Evolutionary conservation across 306 rosid genomes (phyloP), one percentile per base, ranked within the genome.

Genomic region (Vicia villosa): DNA sequence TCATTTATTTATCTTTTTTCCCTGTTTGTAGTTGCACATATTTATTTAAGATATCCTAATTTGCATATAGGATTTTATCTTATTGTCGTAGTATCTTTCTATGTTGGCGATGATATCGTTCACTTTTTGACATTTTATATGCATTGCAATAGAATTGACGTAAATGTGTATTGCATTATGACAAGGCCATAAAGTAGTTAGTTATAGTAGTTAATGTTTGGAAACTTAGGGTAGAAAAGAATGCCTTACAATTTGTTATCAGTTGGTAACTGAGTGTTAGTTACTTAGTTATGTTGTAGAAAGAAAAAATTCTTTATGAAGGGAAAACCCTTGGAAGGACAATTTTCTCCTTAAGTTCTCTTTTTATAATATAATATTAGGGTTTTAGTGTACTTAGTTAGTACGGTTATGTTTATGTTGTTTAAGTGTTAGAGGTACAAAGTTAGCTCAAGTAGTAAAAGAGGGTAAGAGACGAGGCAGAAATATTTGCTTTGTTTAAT

Each of bases 131-230:
- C 58, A 51, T 40, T 62, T 41, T 24, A 61, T 69, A 15, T 32
- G 36, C 62, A 68, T 28, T 47, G 7, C 55, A 49, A 3, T 57
- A 20, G 58, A 34, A 47, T 36, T 47, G 43, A 67, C 15, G 21
- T 15, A 56, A 36, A 57, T 74, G 16, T 65, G 30, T 55, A 65
- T 65, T 74, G 73, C 41, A 45, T 5, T 62, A 62, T 12, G 50
- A 17, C 47, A 38, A 40, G 68, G 30, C 2, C 47, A 30, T 11
- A 11, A 36, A 17, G 15, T 11, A 61, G 26, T 37, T 10, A 16
- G 66, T 61, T 61, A 37, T 26, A 61, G 43, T 37, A 36, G 28
- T 37, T 61, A 16, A 37, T 36, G 66, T 17, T 61, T 37, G 47
- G 66, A 17, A 36, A 61, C 17, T 17, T 16, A 36, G 46, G 61